These are phyloP conservation scores for Lentinula edodes DNA, from an alignment of 768 basidiomycete genomes.

Conservation along the genomic window DNA sequence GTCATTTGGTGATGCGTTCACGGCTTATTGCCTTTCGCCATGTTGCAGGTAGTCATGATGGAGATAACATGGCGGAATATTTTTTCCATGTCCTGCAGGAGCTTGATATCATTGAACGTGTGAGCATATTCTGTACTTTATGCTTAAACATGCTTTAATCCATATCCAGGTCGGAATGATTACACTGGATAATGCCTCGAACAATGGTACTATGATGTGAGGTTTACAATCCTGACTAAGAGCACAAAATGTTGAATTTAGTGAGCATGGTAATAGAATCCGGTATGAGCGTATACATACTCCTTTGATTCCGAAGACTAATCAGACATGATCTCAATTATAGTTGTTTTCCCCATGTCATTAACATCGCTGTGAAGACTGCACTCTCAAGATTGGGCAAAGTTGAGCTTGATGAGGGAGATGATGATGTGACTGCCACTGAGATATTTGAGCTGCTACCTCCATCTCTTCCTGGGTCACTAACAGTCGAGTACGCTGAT, in stretches of 20 bases:
- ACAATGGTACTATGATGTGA: conserved; percentile 26
- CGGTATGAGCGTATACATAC: conserved; percentile 6
- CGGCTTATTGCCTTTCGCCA: conserved; percentile 25
- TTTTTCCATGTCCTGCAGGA: conserved; percentile 21
- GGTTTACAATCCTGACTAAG: conserved; percentile 12
- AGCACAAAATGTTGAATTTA: conserved; percentile 8
- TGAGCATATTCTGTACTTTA: conserved; percentile 21
- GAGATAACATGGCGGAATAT: conserved; percentile 18
- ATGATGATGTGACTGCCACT: background rate
- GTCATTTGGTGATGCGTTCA: conserved; percentile 16
- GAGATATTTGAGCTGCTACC: background rate
- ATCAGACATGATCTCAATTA: too few relatives aligned
- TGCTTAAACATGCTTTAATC: background rate
- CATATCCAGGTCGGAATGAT: conserved; percentile 19
- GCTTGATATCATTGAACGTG: conserved; percentile 14
- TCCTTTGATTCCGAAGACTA: too few relatives aligned
- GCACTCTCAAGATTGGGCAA: conserved; percentile 12
- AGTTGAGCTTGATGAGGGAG: conserved; percentile 1
- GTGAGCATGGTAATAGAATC: conserved; percentile 16
- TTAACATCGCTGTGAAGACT: conserved; percentile 20
- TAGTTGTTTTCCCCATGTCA: conserved; percentile 23
- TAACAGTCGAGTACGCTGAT: conserved; percentile 8
- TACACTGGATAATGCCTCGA: conserved; percentile 31
- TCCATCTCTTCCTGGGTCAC: background rate
- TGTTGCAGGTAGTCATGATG: conserved; percentile 24